phyloP scores from a whole-genome alignment of 306 rosid genomes.

The Cercis canadensis region DNA sequence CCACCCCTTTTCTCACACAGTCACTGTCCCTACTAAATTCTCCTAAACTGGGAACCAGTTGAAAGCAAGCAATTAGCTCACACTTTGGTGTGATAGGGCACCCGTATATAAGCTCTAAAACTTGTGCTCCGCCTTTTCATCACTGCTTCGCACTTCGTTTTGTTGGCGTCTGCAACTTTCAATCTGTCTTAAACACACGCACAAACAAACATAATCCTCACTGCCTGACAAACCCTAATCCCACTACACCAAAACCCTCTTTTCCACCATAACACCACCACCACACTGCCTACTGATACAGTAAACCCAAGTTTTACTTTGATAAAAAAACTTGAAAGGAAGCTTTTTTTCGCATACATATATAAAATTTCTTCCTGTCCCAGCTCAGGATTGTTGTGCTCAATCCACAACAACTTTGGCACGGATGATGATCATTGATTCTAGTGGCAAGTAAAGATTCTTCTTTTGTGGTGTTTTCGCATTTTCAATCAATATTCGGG shows the following conservation, averaged over 20 bases:
- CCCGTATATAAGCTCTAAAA: constrained; percentile 19
- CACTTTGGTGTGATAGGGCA: background rate
- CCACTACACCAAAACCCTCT: background rate
- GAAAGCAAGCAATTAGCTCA: too few relatives aligned
- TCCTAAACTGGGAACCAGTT: too few relatives aligned
- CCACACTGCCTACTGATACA: background rate
- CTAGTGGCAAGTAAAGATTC: constrained; percentile 27
- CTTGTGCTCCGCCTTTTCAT: constrained; percentile 6
- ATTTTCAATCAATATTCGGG: constrained; percentile 30
- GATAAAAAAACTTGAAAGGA: background rate
- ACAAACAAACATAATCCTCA: constrained; percentile 14
- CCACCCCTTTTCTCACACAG: too few relatives aligned
- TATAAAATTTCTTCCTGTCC: background rate
- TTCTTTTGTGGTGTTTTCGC: background rate
- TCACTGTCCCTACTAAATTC: too few relatives aligned
- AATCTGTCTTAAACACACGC: constrained; percentile 33
- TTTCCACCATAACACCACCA: background rate
- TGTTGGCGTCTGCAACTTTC: constrained; percentile 49
- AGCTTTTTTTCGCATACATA: constrained; percentile 27
- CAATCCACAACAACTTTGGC: background rate
- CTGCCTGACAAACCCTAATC: constrained; percentile 59
- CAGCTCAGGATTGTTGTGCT: constrained; percentile 31
- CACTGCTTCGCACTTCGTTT: constrained; percentile 31
- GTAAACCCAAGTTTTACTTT: constrained; percentile 26
- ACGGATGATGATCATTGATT: constrained; percentile 20